Conservation (phyloP, 2,329 filamentous ascomycete genomes). For the Leptographium radiaticola region DNA sequence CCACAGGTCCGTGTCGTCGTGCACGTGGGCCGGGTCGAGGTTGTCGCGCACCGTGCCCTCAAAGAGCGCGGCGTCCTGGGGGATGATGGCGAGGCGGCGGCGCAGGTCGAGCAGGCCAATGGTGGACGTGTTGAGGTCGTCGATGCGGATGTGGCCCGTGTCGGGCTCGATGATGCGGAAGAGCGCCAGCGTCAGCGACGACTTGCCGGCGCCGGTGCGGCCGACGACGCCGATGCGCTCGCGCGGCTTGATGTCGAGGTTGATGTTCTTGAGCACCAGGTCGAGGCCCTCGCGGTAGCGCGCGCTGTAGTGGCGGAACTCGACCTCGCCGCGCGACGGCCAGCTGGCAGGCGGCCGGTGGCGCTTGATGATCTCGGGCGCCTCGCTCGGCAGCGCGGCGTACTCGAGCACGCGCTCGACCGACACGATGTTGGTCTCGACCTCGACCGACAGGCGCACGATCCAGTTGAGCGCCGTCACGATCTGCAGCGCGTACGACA, state of each 20-base stretch:
- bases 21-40: conserved; percentile 83
- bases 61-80: conserved; percentile 92
- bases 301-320: conserved; percentile 89
- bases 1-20: conserved; percentile 96
- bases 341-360: conserved; percentile 79
- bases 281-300: conserved; percentile 84
- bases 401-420: conserved; percentile 97
- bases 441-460: conserved; percentile 93
- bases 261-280: conserved; percentile 86
- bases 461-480: conserved; percentile 98
- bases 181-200: conserved; percentile 77
- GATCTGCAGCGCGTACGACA: conserved; percentile 96
- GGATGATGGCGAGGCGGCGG: conserved; percentile 85
- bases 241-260: conserved; percentile 80
- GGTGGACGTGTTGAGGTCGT: conserved; percentile 74
- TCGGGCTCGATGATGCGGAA: conserved; percentile 92
- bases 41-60: conserved; percentile 67
- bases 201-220: conserved; percentile 91
- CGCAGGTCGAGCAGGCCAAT: conserved; percentile 86
- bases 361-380: conserved; percentile 83
- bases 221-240: conserved; percentile 98
- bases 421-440: conserved; percentile 99
- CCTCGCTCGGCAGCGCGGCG: conserved; percentile 79
- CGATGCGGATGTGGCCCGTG: conserved; percentile 76
- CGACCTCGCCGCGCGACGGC: conserved; percentile 78